phyloP scores from a whole-genome alignment of 106 monocot species.

The Hemerocallis citrina region DNA sequence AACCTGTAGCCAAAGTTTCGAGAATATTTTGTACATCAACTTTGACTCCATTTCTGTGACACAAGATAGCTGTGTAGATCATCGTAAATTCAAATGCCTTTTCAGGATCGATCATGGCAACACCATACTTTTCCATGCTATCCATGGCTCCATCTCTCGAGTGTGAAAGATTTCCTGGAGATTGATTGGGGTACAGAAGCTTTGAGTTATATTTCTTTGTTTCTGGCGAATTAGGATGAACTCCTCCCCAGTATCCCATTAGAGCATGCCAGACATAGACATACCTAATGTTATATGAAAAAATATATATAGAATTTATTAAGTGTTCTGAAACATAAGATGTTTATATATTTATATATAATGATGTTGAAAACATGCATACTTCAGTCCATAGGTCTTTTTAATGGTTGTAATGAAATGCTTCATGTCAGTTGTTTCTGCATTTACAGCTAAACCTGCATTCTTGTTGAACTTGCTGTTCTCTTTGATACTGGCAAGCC shows the following conservation, averaged over 20 bases:
- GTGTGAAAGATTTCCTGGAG: slow-evolving; percentile 37
- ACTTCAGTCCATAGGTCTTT: slow-evolving; percentile 28
- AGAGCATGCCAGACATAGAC: slow-evolving; percentile 48
- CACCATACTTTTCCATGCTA: slow-evolving; percentile 40
- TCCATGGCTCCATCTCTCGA: slow-evolving; percentile 36
- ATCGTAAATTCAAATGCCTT: slow-evolving; percentile 29
- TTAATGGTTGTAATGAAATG: slow-evolving; percentile 30
- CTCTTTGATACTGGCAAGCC: slow-evolving; percentile 32
- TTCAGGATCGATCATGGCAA: slow-evolving; percentile 26
- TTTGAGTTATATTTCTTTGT: slow-evolving; percentile 35
- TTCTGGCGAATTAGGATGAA: slow-evolving; percentile 25
- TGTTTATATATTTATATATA: too few species aligned
- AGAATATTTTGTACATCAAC: slow-evolving; percentile 49
- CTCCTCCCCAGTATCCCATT: slow-evolving; percentile 50
- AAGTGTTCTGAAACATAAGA: too few species aligned
- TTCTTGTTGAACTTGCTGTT: slow-evolving; percentile 26
- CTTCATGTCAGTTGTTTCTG: slow-evolving; percentile 12
- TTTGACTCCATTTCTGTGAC: slow-evolving; percentile 42
- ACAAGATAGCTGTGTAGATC: slow-evolving; percentile 40
- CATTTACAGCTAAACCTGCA: background rate
- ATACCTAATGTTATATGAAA: slow-evolving; percentile 27
- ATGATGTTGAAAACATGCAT: background rate
- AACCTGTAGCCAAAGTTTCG: slow-evolving; percentile 25
- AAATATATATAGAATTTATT: background rate
- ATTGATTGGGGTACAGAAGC: slow-evolving; percentile 33